Base-by-base conservation (phyloP, 192 early-diverging fungal species). In the Kappamyces sp. region DNA sequence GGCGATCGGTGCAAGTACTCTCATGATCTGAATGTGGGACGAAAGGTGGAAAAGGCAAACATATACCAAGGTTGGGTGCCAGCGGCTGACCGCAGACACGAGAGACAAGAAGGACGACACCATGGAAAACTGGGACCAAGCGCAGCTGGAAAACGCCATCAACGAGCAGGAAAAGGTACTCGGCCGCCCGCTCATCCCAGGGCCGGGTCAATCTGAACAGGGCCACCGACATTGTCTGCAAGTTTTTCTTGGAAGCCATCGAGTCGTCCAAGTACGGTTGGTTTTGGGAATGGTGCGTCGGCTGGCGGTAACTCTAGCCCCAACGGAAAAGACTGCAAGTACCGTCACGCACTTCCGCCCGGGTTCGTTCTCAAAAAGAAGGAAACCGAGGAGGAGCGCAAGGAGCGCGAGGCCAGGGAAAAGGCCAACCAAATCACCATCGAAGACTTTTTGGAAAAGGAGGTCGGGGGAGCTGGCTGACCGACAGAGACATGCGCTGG, bases 211-310 rank as follows among this genome's bases (percentile, higher is more conserved):
- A 91, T 67, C 75, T 76, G 33, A 86, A 86, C 61, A 88, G 89
- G 5, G 89, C 92, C 2, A 99, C 96, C 5, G 90, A 87, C 51
- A 99, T 99, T 77, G 97, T 99, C 10, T 99, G 97, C 84, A 99
- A 96, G 80, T 86, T 59, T 61, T 99, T 99, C 68, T 81, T 99
- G 76, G 93, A 97, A 62, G 94, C 94, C 8, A 94, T 99, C 58
- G 94, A 97, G 65, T 81, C 72, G 53, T 75, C 83, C 64, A 96
- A 95, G 77, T 99, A 97, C 74, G 94, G 93, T 51, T 96, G 94
- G 96, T 98, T 98, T 83, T 98, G 96, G 96, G 92, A 93, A 57
- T 98, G 96, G 49, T 51, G 6, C 9, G 9, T 44, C 33, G 49
- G 47, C 15, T 59, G 42, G 49, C 46, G 9, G 13, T 40, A 40